Percentiles rank a stretch among this genome's conserved stretches.
Conservation (phyloP, 768 basidiomycete genomes). For the Gloeophyllum trabeum region DNA sequence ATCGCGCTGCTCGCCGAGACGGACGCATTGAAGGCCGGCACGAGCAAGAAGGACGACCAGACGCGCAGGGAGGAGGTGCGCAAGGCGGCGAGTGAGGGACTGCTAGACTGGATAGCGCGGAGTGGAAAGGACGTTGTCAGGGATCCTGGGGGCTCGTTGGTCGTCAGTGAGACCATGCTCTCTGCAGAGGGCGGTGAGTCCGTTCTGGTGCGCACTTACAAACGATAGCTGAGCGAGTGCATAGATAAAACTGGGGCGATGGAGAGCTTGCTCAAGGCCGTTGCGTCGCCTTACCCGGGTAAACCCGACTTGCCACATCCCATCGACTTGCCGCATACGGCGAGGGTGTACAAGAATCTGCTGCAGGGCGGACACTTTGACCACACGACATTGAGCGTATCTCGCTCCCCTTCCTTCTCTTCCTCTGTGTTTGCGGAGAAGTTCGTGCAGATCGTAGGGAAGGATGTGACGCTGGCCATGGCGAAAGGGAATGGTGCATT, state of each 20-base stretch:
- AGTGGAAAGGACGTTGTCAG: slow-evolving; percentile 50
- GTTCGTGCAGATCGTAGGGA: slow-evolving; percentile 44
- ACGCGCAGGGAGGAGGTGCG: slow-evolving; percentile 62
- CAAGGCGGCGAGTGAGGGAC: slow-evolving; percentile 57
- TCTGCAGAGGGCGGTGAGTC: slow-evolving; percentile 72
- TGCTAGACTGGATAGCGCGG: slow-evolving; percentile 60
- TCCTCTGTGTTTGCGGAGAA: slow-evolving; percentile 43
- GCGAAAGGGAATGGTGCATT: slow-evolving; percentile 59
- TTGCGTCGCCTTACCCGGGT: slow-evolving; percentile 47
- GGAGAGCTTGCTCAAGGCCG: slow-evolving; percentile 44
- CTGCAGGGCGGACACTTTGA: slow-evolving; percentile 88
- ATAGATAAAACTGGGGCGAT: slow-evolving; percentile 63
- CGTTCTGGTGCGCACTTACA: not conserved
- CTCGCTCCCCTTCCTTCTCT: slow-evolving; percentile 42
- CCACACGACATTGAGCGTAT: slow-evolving; percentile 43
- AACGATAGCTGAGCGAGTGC: not conserved
- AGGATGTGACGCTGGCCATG: slow-evolving; percentile 41
- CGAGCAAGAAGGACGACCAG: slow-evolving; percentile 73
- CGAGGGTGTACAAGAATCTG: slow-evolving; percentile 79
- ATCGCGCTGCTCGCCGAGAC: slow-evolving; percentile 64
- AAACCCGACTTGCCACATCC: slow-evolving; percentile 43
- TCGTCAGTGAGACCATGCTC: slow-evolving; percentile 76
- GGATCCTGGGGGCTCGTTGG: slow-evolving; percentile 72
- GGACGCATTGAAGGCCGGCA: slow-evolving; percentile 51
- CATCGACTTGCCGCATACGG: slow-evolving; percentile 74